Evolutionary conservation across 2,329 filamentous ascomycete genomes (phyloP).

Genomic region (Saccharata proteae): DNA sequence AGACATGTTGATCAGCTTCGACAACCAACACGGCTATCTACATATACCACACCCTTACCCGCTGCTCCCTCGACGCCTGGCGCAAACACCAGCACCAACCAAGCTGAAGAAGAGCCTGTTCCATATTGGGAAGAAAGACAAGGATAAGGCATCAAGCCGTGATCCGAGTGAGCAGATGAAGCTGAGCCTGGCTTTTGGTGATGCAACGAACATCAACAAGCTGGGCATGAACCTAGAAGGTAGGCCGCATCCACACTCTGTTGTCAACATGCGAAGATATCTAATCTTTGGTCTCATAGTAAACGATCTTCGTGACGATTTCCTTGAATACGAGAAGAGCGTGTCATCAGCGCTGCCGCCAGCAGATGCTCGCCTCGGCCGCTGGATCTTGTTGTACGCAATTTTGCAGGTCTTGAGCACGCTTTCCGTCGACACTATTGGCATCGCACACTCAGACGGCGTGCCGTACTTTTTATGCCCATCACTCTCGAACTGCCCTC

Average conservation of each 20-base stretch:
- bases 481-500: constrained; percentile 23
- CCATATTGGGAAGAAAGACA: constrained; percentile 22
- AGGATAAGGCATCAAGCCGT: constrained; percentile 18
- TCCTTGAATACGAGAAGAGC: constrained; percentile 28
- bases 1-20: constrained; percentile 53
- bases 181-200: constrained; percentile 26
- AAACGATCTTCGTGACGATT: constrained; percentile 28
- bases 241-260: constrained; percentile 10
- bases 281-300: constrained; percentile 11
- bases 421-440: constrained; percentile 28
- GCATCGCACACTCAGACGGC: constrained; percentile 23
- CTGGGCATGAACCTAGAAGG: constrained; percentile 24
- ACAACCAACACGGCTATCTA: constrained; percentile 45
- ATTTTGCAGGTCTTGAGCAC: constrained; percentile 30
- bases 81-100: constrained; percentile 13
- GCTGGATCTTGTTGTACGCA: constrained; percentile 32
- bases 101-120: constrained; percentile 24
- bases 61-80: constrained; percentile 39
- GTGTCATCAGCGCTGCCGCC: constrained; percentile 20
- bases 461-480: constrained; percentile 30
- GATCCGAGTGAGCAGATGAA: constrained; percentile 28
- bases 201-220: constrained; percentile 29
- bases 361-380: constrained; percentile 30
- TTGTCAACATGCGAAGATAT: no score
- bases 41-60: constrained; percentile 50